Evolutionary conservation across 805 yeast genomes (phyloP).

Genomic region (Zygotorulaspora sp.): DNA sequence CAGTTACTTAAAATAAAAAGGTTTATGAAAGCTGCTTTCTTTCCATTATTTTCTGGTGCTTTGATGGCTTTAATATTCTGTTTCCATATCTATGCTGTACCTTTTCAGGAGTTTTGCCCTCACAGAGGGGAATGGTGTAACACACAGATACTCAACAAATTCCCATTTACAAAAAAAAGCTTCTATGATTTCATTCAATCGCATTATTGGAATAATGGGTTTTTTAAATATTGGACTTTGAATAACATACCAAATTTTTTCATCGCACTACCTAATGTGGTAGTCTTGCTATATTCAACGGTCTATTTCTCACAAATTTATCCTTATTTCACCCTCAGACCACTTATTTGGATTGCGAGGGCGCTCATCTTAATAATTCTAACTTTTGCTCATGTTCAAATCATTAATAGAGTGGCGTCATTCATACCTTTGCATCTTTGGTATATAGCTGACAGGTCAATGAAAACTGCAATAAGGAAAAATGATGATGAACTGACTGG

Average conservation of each 20-base stretch:
- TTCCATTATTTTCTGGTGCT: slow-evolving; percentile 52
- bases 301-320: slow-evolving; percentile 36
- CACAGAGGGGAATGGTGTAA: slow-evolving; percentile 76
- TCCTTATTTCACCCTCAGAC: slow-evolving; percentile 37
- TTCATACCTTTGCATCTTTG: slow-evolving; percentile 74
- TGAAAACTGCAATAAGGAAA: slow-evolving; percentile 19
- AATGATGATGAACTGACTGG: slow-evolving; percentile 14
- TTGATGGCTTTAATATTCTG: slow-evolving; percentile 46
- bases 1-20: slow-evolving; percentile 18
- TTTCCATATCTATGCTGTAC: slow-evolving; percentile 42
- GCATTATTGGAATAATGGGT: slow-evolving; percentile 82
- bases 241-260: slow-evolving; percentile 80
- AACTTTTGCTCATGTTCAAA: slow-evolving; percentile 77
- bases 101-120: slow-evolving; percentile 63
- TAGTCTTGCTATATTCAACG: slow-evolving; percentile 42
- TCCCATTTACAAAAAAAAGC: slow-evolving; percentile 32
- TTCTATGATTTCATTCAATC: slow-evolving; percentile 68
- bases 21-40: slow-evolving; percentile 19
- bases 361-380: slow-evolving; percentile 48
- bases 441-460: slow-evolving; percentile 50
- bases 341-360: slow-evolving; percentile 41
- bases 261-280: slow-evolving; percentile 64
- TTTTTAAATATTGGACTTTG: slow-evolving; percentile 74
- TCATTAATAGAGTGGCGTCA: slow-evolving; percentile 71
- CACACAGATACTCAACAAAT: slow-evolving; percentile 39